phyloP scores from a whole-genome alignment of 768 basidiomycete genomes.

The Lactarius quietus region DNA sequence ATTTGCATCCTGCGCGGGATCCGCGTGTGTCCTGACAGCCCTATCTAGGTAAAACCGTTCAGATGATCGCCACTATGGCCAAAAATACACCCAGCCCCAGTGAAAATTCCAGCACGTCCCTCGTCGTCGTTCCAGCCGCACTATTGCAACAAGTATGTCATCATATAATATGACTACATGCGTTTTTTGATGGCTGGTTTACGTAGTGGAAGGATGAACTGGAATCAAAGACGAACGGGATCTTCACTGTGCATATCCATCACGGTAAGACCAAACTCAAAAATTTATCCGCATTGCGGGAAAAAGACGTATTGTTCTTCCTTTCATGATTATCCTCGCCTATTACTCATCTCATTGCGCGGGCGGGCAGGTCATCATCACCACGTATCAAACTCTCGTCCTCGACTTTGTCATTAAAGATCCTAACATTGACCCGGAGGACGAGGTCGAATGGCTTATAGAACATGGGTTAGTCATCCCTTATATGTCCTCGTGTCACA shows the following conservation, averaged over 20 bases:
- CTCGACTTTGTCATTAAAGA: constrained; percentile 52
- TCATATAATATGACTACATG: not conserved
- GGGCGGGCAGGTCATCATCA: constrained; percentile 57
- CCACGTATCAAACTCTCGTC: constrained; percentile 72
- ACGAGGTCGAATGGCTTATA: constrained; percentile 47
- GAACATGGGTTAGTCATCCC: constrained; percentile 44
- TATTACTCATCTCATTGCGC: not conserved
- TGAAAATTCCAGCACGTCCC: constrained; percentile 51
- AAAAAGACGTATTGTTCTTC: constrained; percentile 45
- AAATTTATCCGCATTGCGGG: constrained; percentile 46
- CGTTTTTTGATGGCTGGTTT: not conserved
- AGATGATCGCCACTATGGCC: constrained; percentile 78
- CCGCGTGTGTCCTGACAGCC: constrained; percentile 1
- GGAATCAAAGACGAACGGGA: constrained; percentile 57
- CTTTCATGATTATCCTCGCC: not conserved
- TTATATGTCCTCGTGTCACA: not conserved
- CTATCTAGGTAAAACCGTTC: constrained; percentile 59
- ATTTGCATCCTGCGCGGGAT: not conserved
- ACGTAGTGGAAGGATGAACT: constrained; percentile 71
- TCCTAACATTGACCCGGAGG: constrained; percentile 42
- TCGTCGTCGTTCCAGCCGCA: constrained; percentile 75
- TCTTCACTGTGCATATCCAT: constrained; percentile 63
- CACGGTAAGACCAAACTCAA: constrained; percentile 69
- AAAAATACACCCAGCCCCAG: constrained; percentile 52
- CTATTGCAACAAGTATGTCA: constrained; percentile 59